These are phyloP conservation scores for Neospermospora avenae DNA, from an alignment of 2,329 filamentous ascomycete genomes.

Conservation along the genomic window DNA sequence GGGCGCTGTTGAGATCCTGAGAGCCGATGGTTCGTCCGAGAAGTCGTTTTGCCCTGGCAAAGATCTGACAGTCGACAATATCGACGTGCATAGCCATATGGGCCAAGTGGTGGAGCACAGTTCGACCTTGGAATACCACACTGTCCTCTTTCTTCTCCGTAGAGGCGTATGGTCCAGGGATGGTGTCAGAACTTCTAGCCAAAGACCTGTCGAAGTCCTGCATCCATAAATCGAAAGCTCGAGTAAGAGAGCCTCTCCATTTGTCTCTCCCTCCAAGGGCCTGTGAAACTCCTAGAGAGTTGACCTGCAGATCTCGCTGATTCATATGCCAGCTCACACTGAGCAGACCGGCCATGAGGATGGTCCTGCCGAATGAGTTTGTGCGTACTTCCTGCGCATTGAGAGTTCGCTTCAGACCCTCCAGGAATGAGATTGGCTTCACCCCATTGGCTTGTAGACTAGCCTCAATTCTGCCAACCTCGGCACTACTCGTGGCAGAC, in stretches of 20 bases:
- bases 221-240: slow-evolving; percentile 93
- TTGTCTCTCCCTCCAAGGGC: slow-evolving; percentile 84
- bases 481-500: slow-evolving; percentile 83
- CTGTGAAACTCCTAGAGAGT: slow-evolving; percentile 74
- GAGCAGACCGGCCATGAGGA: slow-evolving; percentile 89
- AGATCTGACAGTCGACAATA: slow-evolving; percentile 96
- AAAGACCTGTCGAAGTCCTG: slow-evolving; percentile 83
- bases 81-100: slow-evolving; percentile 99
- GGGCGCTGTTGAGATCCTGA: slow-evolving; percentile 75
- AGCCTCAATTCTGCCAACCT: slow-evolving; percentile 80
- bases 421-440: slow-evolving; percentile 82
- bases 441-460: slow-evolving; percentile 77
- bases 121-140: slow-evolving; percentile 78
- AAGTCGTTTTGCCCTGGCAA: slow-evolving; percentile 80
- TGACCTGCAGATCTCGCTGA: slow-evolving; percentile 89
- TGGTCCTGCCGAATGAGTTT: slow-evolving; percentile 88
- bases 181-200: slow-evolving; percentile 49
- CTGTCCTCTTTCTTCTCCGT: slow-evolving; percentile 61
- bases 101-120: slow-evolving; percentile 86
- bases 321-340: slow-evolving; percentile 98
- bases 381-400: slow-evolving; percentile 83
- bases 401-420: slow-evolving; percentile 84
- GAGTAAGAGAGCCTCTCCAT: slow-evolving; percentile 81
- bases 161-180: slow-evolving; percentile 53
- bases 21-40: slow-evolving; percentile 81